Percentiles rank a stretch among this genome's conserved stretches.
Conservation (phyloP, 345 rosid genomes). For the Turritis glabra region DNA sequence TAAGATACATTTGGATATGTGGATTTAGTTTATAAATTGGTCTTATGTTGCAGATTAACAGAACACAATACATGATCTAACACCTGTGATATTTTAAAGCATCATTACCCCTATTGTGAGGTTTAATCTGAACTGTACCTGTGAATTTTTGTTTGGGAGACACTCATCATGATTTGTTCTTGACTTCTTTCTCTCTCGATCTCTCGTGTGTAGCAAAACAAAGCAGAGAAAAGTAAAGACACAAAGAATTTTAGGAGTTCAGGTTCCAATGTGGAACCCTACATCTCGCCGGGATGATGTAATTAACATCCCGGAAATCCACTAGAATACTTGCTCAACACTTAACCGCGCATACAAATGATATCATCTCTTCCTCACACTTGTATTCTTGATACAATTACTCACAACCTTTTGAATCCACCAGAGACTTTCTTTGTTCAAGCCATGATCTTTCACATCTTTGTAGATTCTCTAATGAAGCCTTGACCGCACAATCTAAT, state of each 20-base stretch:
- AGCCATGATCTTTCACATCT: neutral
- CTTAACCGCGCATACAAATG: neutral
- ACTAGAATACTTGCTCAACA: neutral
- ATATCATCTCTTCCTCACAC: neutral
- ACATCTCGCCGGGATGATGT: neutral
- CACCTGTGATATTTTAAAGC: too few species aligned
- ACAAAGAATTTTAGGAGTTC: too few species aligned
- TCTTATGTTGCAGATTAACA: too few species aligned
- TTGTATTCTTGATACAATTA: neutral
- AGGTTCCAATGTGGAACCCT: neutral
- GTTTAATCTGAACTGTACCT: too few species aligned
- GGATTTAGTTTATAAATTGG: too few species aligned
- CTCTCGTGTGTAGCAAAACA: neutral
- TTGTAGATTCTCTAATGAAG: too few species aligned
- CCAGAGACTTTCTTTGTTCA: neutral
- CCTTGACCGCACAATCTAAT: too few species aligned
- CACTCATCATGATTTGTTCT: neutral
- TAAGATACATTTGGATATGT: too few species aligned
- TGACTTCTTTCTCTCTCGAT: neutral
- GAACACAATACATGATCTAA: too few species aligned
- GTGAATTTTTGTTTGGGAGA: neutral
- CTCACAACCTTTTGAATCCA: neutral
- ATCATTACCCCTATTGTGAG: too few species aligned
- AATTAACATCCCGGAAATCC: neutral
- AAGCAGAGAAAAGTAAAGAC: neutral